Evolutionary conservation across 495 filamentous ascomycete species (phyloP).

Genomic region (Baudoinia panamericana): DNA sequence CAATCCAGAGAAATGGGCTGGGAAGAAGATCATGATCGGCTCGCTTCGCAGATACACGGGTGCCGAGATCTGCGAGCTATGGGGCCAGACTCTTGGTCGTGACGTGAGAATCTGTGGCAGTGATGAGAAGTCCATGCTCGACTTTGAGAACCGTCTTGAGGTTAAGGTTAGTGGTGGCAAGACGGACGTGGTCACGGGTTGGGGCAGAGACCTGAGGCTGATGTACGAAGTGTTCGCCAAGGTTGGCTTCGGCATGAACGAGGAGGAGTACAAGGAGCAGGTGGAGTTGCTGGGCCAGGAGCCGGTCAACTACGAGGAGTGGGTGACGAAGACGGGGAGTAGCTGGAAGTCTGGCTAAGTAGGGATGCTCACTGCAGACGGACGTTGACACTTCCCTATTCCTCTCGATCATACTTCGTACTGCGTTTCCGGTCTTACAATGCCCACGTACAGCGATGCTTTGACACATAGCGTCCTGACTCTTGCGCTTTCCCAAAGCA

Average conservation of each 20-base stretch:
- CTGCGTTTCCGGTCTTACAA: too few species aligned
- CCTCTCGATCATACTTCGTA: too few species aligned
- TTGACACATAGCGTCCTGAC: too few species aligned
- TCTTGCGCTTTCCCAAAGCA: too few species aligned
- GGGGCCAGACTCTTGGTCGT: background rate
- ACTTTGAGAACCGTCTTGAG: background rate
- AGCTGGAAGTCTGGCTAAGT: too few species aligned
- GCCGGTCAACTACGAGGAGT: slow-evolving; percentile 4
- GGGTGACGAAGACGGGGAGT: too few species aligned
- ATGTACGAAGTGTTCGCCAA: slow-evolving; percentile 2
- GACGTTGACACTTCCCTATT: too few species aligned
- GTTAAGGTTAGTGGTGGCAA: too few species aligned
- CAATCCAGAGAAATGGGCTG: background rate
- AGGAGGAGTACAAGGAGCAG: background rate
- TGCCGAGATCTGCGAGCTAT: background rate
- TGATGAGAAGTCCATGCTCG: background rate
- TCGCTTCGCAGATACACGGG: background rate
- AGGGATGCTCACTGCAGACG: too few species aligned
- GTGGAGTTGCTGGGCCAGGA: slow-evolving; percentile 6
- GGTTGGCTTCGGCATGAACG: slow-evolving; percentile 1
- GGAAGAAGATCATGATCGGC: slow-evolving; percentile 2
- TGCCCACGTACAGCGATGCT: too few species aligned
- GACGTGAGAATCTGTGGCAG: background rate
- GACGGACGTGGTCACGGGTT: background rate
- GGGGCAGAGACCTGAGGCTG: slow-evolving; percentile 1